Base-by-base conservation (phyloP, 768 basidiomycete species). In the Pisolithus microcarpus region DNA sequence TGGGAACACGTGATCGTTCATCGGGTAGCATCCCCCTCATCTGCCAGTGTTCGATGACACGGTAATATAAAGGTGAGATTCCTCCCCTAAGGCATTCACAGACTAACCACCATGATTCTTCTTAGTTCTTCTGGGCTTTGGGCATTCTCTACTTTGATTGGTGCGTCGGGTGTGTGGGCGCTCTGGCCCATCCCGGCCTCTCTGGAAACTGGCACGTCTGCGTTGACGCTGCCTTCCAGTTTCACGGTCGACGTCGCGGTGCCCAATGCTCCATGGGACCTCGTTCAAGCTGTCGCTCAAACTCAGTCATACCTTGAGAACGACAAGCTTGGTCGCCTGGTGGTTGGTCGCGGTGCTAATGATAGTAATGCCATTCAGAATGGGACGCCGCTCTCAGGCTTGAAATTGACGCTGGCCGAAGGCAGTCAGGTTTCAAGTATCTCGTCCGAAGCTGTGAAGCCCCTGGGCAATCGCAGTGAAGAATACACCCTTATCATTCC, bases 401-500 rank as follows among this genome's bases (percentile, higher is more conserved):
- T 76, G 21, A 54, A 50, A 10, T 55, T 74, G 26, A 48, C 57
- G 10, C 63, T 73, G 37, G 39, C 51, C 0, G 31, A 52, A 0
- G 58, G 57, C 2, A 58, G 59, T 3, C 7, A 48, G 1, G 58
- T 56, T 5, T 28, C 58, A 7, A 60, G 60, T 31, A 75, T 78
- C 15, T 51, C 68, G 0, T 49, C 66, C 21, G 71, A 75, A 51
- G 61, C 74, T 9, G 63, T 64, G 18, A 58, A 55, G 15, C 61
- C 66, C 2, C 47, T 74, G 7, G 72, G 64, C 4, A 52, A 57
- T 1, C 65, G 76, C 6, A 68, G 70, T 54, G 81, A 82, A 57
- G 62, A 60, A 9, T 82, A 82, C 52, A 47, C 52, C 1, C 61
- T 82, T 7, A 50, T 42, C 0, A 57, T 82, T 2, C 74, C 75